Evolutionary conservation across 495 filamentous ascomycete genomes (phyloP), one percentile per base, ranked within the genome.

Genomic region (Aspergillus sparsus): DNA sequence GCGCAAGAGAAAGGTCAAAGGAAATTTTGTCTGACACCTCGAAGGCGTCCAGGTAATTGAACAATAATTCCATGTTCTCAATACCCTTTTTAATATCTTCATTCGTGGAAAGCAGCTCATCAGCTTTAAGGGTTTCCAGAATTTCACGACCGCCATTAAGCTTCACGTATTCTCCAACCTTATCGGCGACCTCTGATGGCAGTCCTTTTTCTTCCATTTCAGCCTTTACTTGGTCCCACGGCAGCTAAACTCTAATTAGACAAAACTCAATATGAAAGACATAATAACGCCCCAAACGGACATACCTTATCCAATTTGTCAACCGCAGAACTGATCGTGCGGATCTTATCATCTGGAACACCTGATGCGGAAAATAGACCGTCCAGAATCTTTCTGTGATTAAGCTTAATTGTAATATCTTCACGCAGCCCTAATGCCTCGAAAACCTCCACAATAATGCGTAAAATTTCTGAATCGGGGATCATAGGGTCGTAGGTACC

Each of bases 181-280:
- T 86, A 66, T 97, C 92, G 32, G 93, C 92, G 32, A 91, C 82
- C 13, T 81, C 85, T 10, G 74, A 74, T 31, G 83, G 83, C 1
- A 98, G 80, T 0, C 92, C 91, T 76, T 98, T 98, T 57, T 96
- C 90, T 50, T 92, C 89, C 5, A 89, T 86, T 93, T 97, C 97
- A 67, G 96, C 92, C 67, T 89, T 89, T 57, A 97, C 93, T 60
- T 97, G 93, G 12, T 84, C 85, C 91, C 92, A 97, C 0, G 91
- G 87, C 68, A 87, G 34, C 58, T 60, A 41, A 39, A 18, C 39
- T 15, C 3, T 35, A 11, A 32, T 18, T 16, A 16, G 16, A 16
- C 10, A 5, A 31, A 15, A 51, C n/a, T 8, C 11, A 6, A 34
- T 12, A 51, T 4, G 49, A 34, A 51, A 13, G 9, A 21, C 12